Conservation (phyloP, 2,329 filamentous ascomycete species). For the Colletotrichum karsti region DNA sequence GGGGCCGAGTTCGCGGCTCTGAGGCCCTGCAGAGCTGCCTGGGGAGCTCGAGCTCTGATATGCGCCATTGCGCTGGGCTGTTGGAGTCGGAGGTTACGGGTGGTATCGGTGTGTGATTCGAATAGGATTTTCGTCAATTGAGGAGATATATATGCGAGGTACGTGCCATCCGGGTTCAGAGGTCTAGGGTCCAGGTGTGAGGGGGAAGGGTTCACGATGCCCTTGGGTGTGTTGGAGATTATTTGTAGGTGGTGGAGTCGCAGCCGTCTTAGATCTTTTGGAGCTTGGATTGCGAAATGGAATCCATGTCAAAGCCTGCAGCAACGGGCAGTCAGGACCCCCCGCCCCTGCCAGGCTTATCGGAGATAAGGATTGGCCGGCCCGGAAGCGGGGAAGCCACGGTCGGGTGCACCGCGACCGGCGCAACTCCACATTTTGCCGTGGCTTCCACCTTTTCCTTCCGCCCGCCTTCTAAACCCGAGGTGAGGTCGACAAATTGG, state of each 20-base stretch:
- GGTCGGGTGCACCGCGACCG: constrained; percentile 4
- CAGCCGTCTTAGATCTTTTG: constrained; percentile 23
- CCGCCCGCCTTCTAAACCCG: constrained; percentile 1
- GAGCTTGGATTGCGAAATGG: constrained; percentile 25
- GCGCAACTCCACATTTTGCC: constrained; percentile 12
- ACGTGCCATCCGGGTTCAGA: neutral
- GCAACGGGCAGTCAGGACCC: neutral
- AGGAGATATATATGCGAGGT: neutral
- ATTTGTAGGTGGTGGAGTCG: constrained; percentile 24
- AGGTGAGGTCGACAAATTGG: neutral
- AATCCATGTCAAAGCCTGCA: constrained; percentile 25
- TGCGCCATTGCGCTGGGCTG: constrained; percentile 40
- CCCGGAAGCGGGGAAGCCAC: constrained; percentile 21
- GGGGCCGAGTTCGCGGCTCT: constrained; percentile 30
- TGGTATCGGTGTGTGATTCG: neutral
- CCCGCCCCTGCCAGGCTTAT: neutral
- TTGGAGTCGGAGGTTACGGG: neutral
- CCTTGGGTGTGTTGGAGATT: neutral
- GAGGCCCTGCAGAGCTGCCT: constrained; percentile 40
- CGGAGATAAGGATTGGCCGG: constrained; percentile 29
- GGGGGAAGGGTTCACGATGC: neutral
- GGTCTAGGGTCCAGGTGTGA: neutral
- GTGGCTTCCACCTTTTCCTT: constrained; percentile 3
- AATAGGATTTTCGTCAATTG: neutral
- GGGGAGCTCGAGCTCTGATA: constrained; percentile 41